Percentiles rank a stretch among this genome's conserved stretches.
Evolutionary conservation across 768 basidiomycete species (phyloP).

Genomic region (Mycena maculata): DNA sequence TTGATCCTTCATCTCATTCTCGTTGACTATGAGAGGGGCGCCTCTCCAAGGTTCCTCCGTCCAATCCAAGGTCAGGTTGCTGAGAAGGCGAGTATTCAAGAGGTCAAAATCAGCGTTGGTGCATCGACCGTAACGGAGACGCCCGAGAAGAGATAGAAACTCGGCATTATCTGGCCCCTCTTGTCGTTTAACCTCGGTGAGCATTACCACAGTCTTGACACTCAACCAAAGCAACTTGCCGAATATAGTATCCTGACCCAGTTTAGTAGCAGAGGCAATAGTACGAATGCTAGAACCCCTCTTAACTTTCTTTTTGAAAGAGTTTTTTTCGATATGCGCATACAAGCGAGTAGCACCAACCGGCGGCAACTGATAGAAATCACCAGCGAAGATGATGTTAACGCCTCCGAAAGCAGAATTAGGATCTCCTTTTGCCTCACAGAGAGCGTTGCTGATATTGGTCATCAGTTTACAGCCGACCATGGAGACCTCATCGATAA

Average conservation of each 20-base stretch:
- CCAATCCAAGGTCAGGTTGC: background rate
- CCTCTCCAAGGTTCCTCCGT: conserved; percentile 4
- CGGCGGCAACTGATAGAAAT: conserved; percentile 57
- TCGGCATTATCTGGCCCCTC: background rate
- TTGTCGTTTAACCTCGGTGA: conserved; percentile 17
- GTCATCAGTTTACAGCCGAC: conserved; percentile 47
- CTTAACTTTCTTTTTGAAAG: background rate
- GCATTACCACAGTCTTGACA: conserved; percentile 25
- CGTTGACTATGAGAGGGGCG: background rate
- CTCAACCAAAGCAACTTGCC: conserved; percentile 27
- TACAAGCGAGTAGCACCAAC: conserved; percentile 37
- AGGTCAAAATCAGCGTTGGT: conserved; percentile 30
- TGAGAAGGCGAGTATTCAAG: conserved; percentile 23
- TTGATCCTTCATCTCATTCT: conserved; percentile 3
- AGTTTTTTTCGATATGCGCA: background rate
- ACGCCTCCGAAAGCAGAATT: conserved; percentile 49
- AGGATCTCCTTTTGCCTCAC: conserved; percentile 43
- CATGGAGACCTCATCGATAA: conserved; percentile 56
- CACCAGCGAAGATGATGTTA: conserved; percentile 55
- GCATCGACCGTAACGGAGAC: conserved; percentile 27
- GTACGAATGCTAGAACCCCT: background rate
- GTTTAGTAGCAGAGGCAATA: background rate
- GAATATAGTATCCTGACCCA: conserved; percentile 1
- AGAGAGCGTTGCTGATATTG: conserved; percentile 47
- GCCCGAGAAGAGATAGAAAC: conserved; percentile 6